Conservation (phyloP, 2,329 filamentous ascomycete species). For the Huntiella bhutanensis region DNA sequence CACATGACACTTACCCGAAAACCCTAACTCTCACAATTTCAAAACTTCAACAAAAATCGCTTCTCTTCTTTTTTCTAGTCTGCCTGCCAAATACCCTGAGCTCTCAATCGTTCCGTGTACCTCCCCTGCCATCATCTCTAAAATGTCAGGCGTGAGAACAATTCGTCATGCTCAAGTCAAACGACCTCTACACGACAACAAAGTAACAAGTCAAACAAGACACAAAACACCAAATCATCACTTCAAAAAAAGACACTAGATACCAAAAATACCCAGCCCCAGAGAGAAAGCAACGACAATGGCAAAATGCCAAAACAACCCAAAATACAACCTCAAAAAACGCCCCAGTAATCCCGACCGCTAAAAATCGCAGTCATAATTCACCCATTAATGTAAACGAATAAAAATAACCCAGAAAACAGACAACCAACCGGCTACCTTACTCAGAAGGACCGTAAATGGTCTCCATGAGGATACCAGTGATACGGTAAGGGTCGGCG, state of each 20-base stretch:
- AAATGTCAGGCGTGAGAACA: too few relatives aligned
- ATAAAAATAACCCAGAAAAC: background rate
- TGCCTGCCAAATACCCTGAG: too few relatives aligned
- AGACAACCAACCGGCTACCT: background rate
- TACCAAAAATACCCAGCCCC: too few relatives aligned
- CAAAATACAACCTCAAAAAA: background rate
- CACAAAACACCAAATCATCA: background rate
- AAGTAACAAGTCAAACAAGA: background rate
- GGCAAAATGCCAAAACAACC: slow-evolving; percentile 10
- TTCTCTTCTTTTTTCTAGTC: too few relatives aligned
- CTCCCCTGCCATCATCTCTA: too few relatives aligned
- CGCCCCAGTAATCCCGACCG: background rate
- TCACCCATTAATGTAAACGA: background rate
- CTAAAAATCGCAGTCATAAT: background rate
- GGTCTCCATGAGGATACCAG: slow-evolving; percentile 64
- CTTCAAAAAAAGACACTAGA: background rate
- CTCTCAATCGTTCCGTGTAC: too few relatives aligned
- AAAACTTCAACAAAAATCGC: too few relatives aligned
- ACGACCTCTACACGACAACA: background rate
- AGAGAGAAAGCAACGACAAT: slow-evolving; percentile 3
- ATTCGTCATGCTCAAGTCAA: too few relatives aligned
- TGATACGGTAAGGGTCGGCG: slow-evolving; percentile 67
- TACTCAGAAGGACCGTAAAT: slow-evolving; percentile 22
- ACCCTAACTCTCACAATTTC: too few relatives aligned
- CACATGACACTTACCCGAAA: too few relatives aligned